Evolutionary conservation across 805 yeast genomes (phyloP), one percentile per base, ranked within the genome.

Genomic region (Schwanniomyces sp.): DNA sequence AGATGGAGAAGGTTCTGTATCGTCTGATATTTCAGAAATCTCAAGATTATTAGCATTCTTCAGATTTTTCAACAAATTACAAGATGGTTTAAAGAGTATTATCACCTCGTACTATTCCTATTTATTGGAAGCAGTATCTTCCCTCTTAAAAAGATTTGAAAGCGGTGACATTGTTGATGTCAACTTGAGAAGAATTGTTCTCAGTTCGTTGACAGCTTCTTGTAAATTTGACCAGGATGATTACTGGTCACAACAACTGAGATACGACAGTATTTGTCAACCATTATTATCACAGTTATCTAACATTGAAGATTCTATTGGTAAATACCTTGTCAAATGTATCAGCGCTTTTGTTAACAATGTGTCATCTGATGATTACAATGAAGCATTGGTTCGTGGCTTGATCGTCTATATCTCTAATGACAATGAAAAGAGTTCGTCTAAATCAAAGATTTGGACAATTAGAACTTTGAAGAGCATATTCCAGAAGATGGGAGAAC

Each of bases 221-320:
- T 91, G 94, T 74, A 88, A 85, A 59, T 86, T 84, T 60, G 97
- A 92, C 61, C 88, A 85, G 61, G 96, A 88, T 57, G 99, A 94
- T 59, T 94, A 88, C 71, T 94, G 99, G 99, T 85, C 87, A 49
- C 82, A 90, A 40, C 86, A 85, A 44, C 81, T 90, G 24, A 81
- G 99, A 63, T 94, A 90, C 63, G 95, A 87, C 34, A 69, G 81
- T 44, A 77, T 91, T 24, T 78, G 85, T 12, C 75, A 67, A 34
- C 78, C 86, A 3, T 75, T 94, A 52, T 70, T 87, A 49, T 69
- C 69, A 21, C 97, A 91, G 71, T 72, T 91, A 52, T 58, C 69
- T 6, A 80, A 77, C 57, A 78, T 89, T 51, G 96, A 89, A 56
- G 85, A 82, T 54, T 67, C 80, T 11, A 81, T 89, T 57, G 96